Conservation (phyloP, 1,284 basidiomycete genomes). For the Sparassis latifolia region DNA sequence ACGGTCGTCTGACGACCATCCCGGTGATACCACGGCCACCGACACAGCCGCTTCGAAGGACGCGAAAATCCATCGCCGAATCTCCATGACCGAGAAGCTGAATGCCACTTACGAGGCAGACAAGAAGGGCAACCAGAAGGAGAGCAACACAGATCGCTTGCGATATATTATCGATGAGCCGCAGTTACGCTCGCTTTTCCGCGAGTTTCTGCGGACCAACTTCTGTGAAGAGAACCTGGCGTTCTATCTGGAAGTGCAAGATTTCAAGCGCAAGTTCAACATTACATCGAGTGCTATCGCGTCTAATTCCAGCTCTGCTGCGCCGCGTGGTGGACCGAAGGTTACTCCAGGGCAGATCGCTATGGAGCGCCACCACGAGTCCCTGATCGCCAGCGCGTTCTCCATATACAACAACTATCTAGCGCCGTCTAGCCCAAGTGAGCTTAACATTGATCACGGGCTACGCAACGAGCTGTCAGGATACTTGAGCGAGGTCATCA, state of each 20-base stretch:
- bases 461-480: conserved; percentile 90
- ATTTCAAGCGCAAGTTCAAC: conserved; percentile 94
- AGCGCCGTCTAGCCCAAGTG: conserved; percentile 90
- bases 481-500: conserved; percentile 87
- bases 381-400: conserved; percentile 90
- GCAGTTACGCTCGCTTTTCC: conserved; percentile 82
- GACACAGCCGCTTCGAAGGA: conserved; percentile 36
- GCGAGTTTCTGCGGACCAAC: conserved; percentile 90
- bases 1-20: conserved; percentile 36
- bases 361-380: conserved; percentile 97
- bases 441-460: conserved; percentile 97
- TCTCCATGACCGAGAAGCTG: conserved; percentile 73
- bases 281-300: conserved; percentile 91
- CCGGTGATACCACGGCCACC: conserved; percentile 34
- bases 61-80: conserved; percentile 68
- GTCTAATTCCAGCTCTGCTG: conserved; percentile 28
- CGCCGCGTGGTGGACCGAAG: conserved; percentile 32
- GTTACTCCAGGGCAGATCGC: conserved; percentile 73
- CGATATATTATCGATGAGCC: conserved; percentile 93
- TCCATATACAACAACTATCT: conserved; percentile 94
- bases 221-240: conserved; percentile 98
- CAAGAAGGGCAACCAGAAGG: conserved; percentile 52
- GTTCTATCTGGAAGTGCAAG: conserved; percentile 96
- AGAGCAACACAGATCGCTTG: conserved; percentile 88
- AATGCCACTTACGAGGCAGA: conserved; percentile 53